Conservation (phyloP, 495 filamentous ascomycete genomes). For the Penicillium dipodomyicola region DNA sequence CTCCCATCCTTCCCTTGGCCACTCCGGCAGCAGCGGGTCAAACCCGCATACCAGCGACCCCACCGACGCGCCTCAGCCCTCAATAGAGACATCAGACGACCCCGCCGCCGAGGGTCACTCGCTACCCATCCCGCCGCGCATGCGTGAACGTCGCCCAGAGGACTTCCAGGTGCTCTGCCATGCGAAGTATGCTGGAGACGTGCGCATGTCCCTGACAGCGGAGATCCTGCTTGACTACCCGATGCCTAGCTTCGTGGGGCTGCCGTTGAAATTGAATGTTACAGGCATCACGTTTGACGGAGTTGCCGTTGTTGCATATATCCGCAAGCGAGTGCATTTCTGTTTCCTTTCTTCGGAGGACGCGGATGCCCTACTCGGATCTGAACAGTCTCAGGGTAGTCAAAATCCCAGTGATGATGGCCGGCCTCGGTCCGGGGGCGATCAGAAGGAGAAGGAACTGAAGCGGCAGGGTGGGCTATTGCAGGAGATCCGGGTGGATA, state of each 20-base stretch:
- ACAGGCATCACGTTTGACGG: slow-evolving; percentile 94
- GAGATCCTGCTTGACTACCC: slow-evolving; percentile 97
- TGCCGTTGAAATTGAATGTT: slow-evolving; percentile 87
- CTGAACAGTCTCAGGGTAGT: slow-evolving; percentile 43
- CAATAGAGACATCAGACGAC: slow-evolving; percentile 26
- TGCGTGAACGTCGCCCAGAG: slow-evolving; percentile 43
- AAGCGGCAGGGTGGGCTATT: slow-evolving; percentile 69
- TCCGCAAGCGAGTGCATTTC: slow-evolving; percentile 75
- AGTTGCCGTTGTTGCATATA: slow-evolving; percentile 85
- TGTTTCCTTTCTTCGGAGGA: slow-evolving; percentile 91
- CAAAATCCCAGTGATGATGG: slow-evolving; percentile 26
- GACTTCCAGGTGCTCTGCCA: slow-evolving; percentile 90
- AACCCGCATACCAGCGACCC: slow-evolving; percentile 23
- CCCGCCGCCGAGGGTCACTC: slow-evolving; percentile 23
- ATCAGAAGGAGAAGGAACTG: slow-evolving; percentile 53
- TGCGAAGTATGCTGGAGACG: slow-evolving; percentile 80
- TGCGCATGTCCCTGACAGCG: slow-evolving; percentile 82
- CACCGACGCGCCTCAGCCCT: slow-evolving; percentile 27
- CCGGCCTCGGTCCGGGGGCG: slow-evolving; percentile 22
- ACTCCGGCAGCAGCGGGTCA: slow-evolving; percentile 30
- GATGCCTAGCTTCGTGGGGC: slow-evolving; percentile 92
- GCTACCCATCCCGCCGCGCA: slow-evolving; percentile 37
- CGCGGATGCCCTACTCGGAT: slow-evolving; percentile 62
- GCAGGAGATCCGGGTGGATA: slow-evolving; percentile 92
- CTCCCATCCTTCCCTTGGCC: slow-evolving; percentile 33